Percentiles rank a stretch among this genome's conserved stretches.
These are phyloP conservation scores for Phytopythium mirpurense DNA, from an alignment of 352 stramenopile species.

Conservation along the genomic window DNA sequence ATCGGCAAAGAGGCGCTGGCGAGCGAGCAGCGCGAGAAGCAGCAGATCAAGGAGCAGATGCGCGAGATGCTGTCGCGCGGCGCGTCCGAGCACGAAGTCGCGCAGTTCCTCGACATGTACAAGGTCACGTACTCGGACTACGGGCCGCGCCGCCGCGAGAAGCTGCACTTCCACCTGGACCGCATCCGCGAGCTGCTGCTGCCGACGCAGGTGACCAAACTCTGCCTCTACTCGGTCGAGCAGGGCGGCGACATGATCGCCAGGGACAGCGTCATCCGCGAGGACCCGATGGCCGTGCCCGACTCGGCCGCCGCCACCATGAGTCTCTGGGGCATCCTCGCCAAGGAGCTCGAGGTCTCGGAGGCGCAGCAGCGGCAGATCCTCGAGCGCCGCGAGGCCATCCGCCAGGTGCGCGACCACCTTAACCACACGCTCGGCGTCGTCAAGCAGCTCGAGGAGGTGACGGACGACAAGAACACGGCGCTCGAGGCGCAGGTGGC, in stretches of 20 bases:
- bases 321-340: constrained; percentile 88
- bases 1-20: constrained; percentile 84
- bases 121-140: constrained; percentile 92
- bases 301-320: too few relatives aligned
- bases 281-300: too few relatives aligned
- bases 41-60: constrained; percentile 77
- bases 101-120: constrained; percentile 94
- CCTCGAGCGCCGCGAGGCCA: constrained; percentile 70
- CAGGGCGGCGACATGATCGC: constrained; percentile 54
- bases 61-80: constrained; percentile 79
- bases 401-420: constrained; percentile 85
- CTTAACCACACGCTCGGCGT: constrained; percentile 83
- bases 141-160: constrained; percentile 84
- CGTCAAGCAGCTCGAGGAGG: constrained; percentile 87
- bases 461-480: constrained; percentile 90
- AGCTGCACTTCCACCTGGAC: constrained; percentile 88
- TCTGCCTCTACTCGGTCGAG: constrained; percentile 90
- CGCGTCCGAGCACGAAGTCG: constrained; percentile 83
- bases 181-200: constrained; percentile 92
- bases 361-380: constrained; percentile 93
- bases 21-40: constrained; percentile 83
- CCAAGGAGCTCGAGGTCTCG: constrained; percentile 85
- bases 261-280: too few relatives aligned
- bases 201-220: constrained; percentile 92
- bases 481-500: constrained; percentile 93